A percentile compares a stretch with the other conserved stretches of the same genome.
Conservation (phyloP, 1,284 basidiomycete species). For the Ustilago nuda region DNA sequence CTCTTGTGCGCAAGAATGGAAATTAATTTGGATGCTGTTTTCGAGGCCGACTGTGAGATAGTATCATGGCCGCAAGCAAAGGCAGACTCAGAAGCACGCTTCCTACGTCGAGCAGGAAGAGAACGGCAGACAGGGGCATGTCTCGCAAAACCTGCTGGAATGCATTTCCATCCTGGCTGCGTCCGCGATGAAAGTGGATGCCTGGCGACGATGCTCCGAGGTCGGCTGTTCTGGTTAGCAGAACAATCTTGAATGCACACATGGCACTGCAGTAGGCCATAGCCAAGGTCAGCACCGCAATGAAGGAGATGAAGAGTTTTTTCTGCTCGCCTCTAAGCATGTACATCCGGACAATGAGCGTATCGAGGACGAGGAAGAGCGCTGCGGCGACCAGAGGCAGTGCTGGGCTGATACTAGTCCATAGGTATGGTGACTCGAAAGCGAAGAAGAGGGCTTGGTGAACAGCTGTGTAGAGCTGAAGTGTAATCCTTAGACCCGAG, state of each 20-base stretch:
- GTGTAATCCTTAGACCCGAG: not conserved
- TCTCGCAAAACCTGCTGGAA: conserved; percentile 21
- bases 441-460: conserved; percentile 28
- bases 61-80: not conserved
- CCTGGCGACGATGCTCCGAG: conserved; percentile 16
- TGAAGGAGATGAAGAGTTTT: not conserved
- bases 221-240: conserved; percentile 10
- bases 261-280: conserved; percentile 13
- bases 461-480: conserved; percentile 3
- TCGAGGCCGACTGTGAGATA: not conserved
- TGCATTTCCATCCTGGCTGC: not conserved
- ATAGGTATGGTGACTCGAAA: conserved; percentile 28
- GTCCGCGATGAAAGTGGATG: conserved; percentile 25
- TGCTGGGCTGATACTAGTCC: conserved; percentile 21
- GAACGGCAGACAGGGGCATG: conserved; percentile 14
- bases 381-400: conserved; percentile 13
- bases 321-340: not conserved
- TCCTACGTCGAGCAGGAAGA: not conserved
- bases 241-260: conserved; percentile 10
- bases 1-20: not conserved
- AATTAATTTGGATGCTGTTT: not conserved
- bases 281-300: not conserved
- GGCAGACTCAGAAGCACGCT: not conserved
- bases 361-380: conserved; percentile 22
- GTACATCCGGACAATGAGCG: conserved; percentile 8